phyloP scores from a whole-genome alignment of 257 asterid species.

The Gentiana dahurica region DNA sequence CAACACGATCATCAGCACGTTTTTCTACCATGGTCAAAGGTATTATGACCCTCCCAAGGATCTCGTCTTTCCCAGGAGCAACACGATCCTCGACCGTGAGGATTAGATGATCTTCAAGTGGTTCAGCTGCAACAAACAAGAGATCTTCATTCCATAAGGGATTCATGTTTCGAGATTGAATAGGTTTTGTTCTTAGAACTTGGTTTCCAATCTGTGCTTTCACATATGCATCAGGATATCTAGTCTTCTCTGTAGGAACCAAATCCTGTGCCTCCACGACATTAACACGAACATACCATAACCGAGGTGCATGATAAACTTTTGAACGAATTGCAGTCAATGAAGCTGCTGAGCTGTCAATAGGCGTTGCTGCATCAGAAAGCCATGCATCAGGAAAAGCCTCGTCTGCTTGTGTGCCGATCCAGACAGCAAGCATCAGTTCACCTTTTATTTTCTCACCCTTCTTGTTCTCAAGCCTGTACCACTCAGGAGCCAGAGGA shows the following conservation, averaged over 20 bases:
- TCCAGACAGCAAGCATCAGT: slow-evolving; percentile 89
- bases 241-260: slow-evolving; percentile 54
- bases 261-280: slow-evolving; percentile 91
- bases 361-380: slow-evolving; percentile 72
- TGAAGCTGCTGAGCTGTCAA: slow-evolving; percentile 67
- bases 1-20: slow-evolving; percentile 78
- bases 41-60: slow-evolving; percentile 69
- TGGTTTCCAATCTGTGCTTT: slow-evolving; percentile 89
- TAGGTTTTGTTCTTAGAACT: slow-evolving; percentile 67
- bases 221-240: slow-evolving; percentile 72
- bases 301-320: slow-evolving; percentile 82
- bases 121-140: slow-evolving; percentile 78
- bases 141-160: slow-evolving; percentile 92
- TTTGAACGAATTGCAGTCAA: slow-evolving; percentile 69
- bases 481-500: slow-evolving; percentile 94
- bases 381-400: slow-evolving; percentile 95
- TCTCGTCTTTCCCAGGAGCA: slow-evolving; percentile 89
- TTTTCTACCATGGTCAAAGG: slow-evolving; percentile 64
- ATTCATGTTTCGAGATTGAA: slow-evolving; percentile 57
- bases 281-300: slow-evolving; percentile 85
- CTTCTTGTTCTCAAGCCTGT: slow-evolving; percentile 68
- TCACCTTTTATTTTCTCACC: slow-evolving; percentile 80
- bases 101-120: slow-evolving; percentile 78
- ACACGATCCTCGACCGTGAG: slow-evolving; percentile 86
- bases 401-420: slow-evolving; percentile 92